Percentiles rank a stretch among this genome's conserved stretches.
Conservation (phyloP, 78 protist genomes). For the Dictyostelium citrinum region DNA sequence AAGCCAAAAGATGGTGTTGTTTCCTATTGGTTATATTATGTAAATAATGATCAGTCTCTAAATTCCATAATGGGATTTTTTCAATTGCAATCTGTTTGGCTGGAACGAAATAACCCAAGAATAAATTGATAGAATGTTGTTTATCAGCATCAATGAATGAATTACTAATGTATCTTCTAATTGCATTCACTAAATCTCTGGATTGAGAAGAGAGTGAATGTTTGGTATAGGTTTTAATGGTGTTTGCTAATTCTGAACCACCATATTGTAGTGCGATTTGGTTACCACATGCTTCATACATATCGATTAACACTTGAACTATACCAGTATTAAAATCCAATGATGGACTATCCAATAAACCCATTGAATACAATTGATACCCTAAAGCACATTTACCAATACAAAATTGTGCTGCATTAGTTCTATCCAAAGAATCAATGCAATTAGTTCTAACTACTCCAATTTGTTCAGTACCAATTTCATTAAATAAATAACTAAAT, state of each 20-base stretch:
- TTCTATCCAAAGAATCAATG: slow-evolving; percentile 99
- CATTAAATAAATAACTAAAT: background rate
- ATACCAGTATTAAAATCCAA: slow-evolving; percentile 59
- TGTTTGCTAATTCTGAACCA: slow-evolving; percentile 85
- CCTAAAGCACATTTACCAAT: slow-evolving; percentile 91
- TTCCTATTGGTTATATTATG: slow-evolving; percentile 75
- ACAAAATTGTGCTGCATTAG: slow-evolving; percentile 96
- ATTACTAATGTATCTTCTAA: slow-evolving; percentile 90
- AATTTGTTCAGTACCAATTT: slow-evolving; percentile 66
- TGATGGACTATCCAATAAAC: slow-evolving; percentile 44
- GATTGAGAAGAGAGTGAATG: slow-evolving; percentile 46
- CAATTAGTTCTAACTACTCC: slow-evolving; percentile 97
- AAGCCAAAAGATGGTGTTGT: slow-evolving; percentile 36
- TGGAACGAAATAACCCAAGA: slow-evolving; percentile 91
- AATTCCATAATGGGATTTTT: slow-evolving; percentile 79
- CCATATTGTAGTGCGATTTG: slow-evolving; percentile 91
- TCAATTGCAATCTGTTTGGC: background rate
- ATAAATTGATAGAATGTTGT: slow-evolving; percentile 92
- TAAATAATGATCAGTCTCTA: slow-evolving; percentile 88
- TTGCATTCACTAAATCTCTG: slow-evolving; percentile 27
- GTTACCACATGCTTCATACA: slow-evolving; percentile 94
- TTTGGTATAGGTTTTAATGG: slow-evolving; percentile 82
- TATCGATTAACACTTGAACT: slow-evolving; percentile 55
- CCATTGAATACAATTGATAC: slow-evolving; percentile 88
- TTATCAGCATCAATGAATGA: slow-evolving; percentile 89